These are phyloP conservation scores for Stellera chamaejasme DNA, from an alignment of 345 rosid species.

Conservation along the genomic window DNA sequence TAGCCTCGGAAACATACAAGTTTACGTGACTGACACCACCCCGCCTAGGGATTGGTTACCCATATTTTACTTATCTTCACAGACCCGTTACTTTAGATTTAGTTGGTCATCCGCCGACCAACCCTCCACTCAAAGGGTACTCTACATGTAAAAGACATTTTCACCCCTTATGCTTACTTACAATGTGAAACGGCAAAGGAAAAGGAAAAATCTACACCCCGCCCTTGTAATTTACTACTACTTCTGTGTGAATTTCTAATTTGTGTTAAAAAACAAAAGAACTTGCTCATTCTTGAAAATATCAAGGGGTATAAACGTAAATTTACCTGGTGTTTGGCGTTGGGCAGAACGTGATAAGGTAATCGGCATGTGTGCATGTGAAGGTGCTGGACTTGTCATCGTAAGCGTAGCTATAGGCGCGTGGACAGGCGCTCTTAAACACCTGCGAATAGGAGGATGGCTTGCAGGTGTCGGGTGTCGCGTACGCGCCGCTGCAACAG, in stretches of 20 bases:
- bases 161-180: no score
- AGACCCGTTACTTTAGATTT: background rate
- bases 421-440: conserved; percentile 80
- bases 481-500: conserved; percentile 72
- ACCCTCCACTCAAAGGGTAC: no score
- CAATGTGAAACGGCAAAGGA: no score
- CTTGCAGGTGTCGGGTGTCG: conserved; percentile 64
- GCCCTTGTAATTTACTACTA: no score
- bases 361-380: conserved; percentile 75
- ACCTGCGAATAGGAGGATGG: conserved; percentile 69
- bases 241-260: no score
- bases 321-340: conserved; percentile 63
- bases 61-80: background rate
- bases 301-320: conserved; percentile 4
- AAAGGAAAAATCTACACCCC: no score
- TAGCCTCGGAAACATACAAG: background rate
- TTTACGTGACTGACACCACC: conserved; percentile 6
- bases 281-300: background rate
- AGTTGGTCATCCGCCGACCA: no score
- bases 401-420: conserved; percentile 95
- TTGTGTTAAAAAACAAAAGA: background rate
- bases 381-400: conserved; percentile 92
- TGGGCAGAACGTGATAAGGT: conserved; percentile 87
- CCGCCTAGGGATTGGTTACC: conserved; percentile 2
- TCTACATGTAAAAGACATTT: no score